Conservation (phyloP, 805 yeast species). For the Blastobotrys attinorum region DNA sequence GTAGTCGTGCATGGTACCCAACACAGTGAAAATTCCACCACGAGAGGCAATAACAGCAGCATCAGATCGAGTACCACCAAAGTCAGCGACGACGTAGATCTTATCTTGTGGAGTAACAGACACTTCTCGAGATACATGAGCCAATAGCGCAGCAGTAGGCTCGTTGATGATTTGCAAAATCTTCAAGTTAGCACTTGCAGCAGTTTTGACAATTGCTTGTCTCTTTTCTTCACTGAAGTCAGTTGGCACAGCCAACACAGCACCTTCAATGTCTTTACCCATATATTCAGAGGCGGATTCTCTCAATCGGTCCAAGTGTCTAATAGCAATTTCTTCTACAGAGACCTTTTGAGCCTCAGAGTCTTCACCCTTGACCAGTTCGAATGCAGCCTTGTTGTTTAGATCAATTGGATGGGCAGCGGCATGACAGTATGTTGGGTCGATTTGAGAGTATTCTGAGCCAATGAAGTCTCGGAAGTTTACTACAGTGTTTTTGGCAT, state of each 20-base stretch:
- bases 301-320: constrained; percentile 77
- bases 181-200: constrained; percentile 64
- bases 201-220: constrained; percentile 49
- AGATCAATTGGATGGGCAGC: constrained; percentile 61
- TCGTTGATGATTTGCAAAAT: constrained; percentile 86
- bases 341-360: constrained; percentile 47
- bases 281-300: constrained; percentile 88
- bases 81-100: constrained; percentile 86
- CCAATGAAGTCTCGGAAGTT: constrained; percentile 94
- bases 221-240: constrained; percentile 73
- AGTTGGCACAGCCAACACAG: constrained; percentile 86
- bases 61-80: constrained; percentile 93
- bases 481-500: constrained; percentile 75
- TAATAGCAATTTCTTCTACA: constrained; percentile 69
- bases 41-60: constrained; percentile 89
- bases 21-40: constrained; percentile 86
- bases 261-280: constrained; percentile 73
- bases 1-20: constrained; percentile 76
- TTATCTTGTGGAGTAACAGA: constrained; percentile 44
- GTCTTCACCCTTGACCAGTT: constrained; percentile 35
- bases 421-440: constrained; percentile 51
- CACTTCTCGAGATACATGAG: constrained; percentile 50
- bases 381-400: constrained; percentile 62
- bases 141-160: constrained; percentile 84
- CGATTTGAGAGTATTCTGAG: constrained; percentile 58